Conservation (phyloP, 768 basidiomycete genomes). For the Tubosaeta sp. region DNA sequence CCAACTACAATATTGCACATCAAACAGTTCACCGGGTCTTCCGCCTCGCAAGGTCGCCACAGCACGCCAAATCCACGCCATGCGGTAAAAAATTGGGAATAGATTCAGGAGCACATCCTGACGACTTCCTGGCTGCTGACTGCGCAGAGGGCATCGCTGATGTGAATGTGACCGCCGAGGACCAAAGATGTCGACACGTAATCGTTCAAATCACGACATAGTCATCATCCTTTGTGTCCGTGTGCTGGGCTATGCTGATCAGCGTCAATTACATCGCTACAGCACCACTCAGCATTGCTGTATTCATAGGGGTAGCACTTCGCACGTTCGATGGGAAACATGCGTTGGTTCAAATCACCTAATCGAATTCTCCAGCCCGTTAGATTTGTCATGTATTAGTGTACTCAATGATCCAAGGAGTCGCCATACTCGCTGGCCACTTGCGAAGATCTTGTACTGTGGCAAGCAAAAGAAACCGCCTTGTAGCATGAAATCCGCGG, state of each 20-base stretch:
- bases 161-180: background rate
- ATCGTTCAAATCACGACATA: background rate
- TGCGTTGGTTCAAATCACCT: background rate
- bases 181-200: background rate
- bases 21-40: background rate
- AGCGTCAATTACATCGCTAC: background rate
- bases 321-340: background rate
- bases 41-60: background rate
- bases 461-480: background rate
- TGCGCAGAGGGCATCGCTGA: background rate
- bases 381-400: too few relatives aligned
- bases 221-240: background rate
- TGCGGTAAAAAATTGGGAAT: background rate
- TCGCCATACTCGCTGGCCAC: background rate
- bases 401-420: background rate
- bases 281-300: background rate
- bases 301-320: background rate
- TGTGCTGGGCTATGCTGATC: background rate
- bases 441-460: background rate
- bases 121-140: background rate
- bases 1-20: background rate
- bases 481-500: background rate
- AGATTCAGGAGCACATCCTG: background rate
- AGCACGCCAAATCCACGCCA: background rate
- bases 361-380: background rate